These are phyloP conservation scores for Eimeria nieschulzi DNA, from an alignment of 169 alveolate species.

Conservation along the genomic window DNA sequence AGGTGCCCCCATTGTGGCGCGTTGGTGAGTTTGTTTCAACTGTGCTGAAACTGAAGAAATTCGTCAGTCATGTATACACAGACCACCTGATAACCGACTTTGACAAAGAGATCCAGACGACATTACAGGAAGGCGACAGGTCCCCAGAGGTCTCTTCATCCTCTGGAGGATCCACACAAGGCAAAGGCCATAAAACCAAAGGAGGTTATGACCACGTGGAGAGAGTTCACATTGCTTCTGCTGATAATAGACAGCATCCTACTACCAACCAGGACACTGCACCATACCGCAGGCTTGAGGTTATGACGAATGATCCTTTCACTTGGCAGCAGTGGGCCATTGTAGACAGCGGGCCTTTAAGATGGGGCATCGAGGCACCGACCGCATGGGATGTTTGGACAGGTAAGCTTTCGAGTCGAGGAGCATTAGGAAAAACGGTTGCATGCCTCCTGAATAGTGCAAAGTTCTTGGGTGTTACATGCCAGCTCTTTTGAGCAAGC, in stretches of 20 bases:
- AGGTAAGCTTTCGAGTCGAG: constrained; percentile 26
- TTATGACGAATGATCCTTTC: constrained; percentile 75
- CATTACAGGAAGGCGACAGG: not conserved
- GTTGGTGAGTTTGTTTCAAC: constrained; percentile 68
- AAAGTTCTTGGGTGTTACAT: no score
- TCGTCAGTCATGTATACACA: constrained; percentile 73
- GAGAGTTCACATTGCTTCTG: not conserved
- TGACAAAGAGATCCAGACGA: constrained; percentile 31
- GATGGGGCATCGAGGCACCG: constrained; percentile 78
- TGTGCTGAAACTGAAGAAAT: constrained; percentile 59
- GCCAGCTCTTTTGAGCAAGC: no score
- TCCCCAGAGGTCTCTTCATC: not conserved
- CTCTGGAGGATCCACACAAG: not conserved
- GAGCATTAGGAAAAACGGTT: no score
- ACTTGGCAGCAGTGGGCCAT: constrained; percentile 77
- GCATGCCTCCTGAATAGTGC: no score
- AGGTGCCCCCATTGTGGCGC: constrained; percentile 75
- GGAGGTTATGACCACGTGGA: not conserved
- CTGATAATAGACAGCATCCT: not conserved
- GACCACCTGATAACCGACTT: constrained; percentile 73
- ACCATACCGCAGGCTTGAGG: constrained; percentile 64
- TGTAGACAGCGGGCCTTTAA: constrained; percentile 65
- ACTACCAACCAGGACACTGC: not conserved
- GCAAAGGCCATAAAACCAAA: not conserved
- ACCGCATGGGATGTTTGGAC: constrained; percentile 78